Evolutionary conservation across 2,329 filamentous ascomycete species (phyloP).

Genomic region (Pseudonectria buxi): DNA sequence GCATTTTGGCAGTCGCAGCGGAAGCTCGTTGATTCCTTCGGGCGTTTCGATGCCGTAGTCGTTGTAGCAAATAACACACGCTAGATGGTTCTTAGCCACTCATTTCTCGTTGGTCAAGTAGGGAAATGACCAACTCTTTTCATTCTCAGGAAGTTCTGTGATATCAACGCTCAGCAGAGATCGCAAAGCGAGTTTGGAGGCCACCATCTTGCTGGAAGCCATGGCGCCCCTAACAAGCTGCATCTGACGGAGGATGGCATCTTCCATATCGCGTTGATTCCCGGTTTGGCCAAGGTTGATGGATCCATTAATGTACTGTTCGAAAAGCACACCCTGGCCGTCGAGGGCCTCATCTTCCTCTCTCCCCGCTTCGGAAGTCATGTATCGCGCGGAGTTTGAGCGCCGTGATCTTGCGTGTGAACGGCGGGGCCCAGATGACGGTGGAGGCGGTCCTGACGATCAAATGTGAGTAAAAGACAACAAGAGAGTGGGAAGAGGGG

Average conservation of each 20-base stretch:
- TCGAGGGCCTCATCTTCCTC: slow-evolving; percentile 15
- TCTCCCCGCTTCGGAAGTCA: slow-evolving; percentile 15
- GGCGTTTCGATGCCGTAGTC: slow-evolving; percentile 51
- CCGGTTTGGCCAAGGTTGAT: slow-evolving; percentile 6
- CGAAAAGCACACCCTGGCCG: slow-evolving; percentile 8
- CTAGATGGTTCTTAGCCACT: slow-evolving; percentile 28
- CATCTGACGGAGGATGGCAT: slow-evolving; percentile 31
- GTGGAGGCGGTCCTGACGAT: slow-evolving; percentile 15
- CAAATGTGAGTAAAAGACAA: neutral
- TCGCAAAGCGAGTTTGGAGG: slow-evolving; percentile 39
- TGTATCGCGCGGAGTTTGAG: slow-evolving; percentile 15
- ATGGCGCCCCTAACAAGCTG: slow-evolving; percentile 41
- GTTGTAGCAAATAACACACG: slow-evolving; percentile 59
- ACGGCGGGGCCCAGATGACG: slow-evolving; percentile 20
- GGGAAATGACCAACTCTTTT: slow-evolving; percentile 36
- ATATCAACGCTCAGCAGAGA: slow-evolving; percentile 42
- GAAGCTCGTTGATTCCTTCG: slow-evolving; percentile 50
- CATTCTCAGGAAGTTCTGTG: slow-evolving; percentile 36
- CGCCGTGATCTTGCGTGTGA: slow-evolving; percentile 22
- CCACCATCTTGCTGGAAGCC: slow-evolving; percentile 36
- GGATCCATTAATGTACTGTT: slow-evolving; percentile 8
- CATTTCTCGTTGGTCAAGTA: neutral
- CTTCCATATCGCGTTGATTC: slow-evolving; percentile 17
- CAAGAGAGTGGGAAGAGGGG: no score
- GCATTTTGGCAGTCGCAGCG: slow-evolving; percentile 54